Percentiles rank a stretch among this genome's conserved stretches.
Conservation (phyloP, 768 basidiomycete genomes). For the Clavulina sp. region DNA sequence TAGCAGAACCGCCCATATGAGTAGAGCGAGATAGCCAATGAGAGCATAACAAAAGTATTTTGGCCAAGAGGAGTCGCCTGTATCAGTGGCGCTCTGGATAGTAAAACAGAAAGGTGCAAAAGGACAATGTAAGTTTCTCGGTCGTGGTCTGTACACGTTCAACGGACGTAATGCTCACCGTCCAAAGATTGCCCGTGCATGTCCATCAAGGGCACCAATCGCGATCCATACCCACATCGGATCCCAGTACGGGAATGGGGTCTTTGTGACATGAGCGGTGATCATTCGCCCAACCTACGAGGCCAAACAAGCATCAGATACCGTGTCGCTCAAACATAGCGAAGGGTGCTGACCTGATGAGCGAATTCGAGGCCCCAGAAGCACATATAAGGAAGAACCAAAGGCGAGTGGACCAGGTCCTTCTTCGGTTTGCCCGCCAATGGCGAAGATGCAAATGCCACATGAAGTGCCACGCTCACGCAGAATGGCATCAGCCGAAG, state of each 20-base stretch:
- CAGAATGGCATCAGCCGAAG: conserved; percentile 67
- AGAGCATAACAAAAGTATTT: conserved; percentile 53
- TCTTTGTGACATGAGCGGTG: conserved; percentile 74
- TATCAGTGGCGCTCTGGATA: conserved; percentile 44
- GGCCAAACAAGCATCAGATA: conserved; percentile 15
- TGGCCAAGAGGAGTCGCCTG: conserved; percentile 48
- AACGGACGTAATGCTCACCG: conserved; percentile 29
- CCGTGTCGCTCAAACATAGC: background rate
- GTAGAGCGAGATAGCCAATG: conserved; percentile 47
- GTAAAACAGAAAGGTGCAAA: conserved; percentile 3
- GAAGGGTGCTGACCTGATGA: conserved; percentile 21
- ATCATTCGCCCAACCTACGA: conserved; percentile 82
- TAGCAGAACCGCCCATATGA: conserved; percentile 63
- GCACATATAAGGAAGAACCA: conserved; percentile 74
- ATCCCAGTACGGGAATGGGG: conserved; percentile 74
- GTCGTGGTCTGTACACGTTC: background rate
- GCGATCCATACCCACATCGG: conserved; percentile 71
- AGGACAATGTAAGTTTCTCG: background rate
- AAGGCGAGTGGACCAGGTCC: conserved; percentile 54
- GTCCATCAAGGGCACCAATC: conserved; percentile 67
- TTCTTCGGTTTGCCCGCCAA: conserved; percentile 39
- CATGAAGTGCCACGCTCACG: conserved; percentile 47
- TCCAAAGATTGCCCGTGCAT: conserved; percentile 47
- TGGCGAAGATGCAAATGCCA: conserved; percentile 68
- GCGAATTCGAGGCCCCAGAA: conserved; percentile 90